Evolutionary conservation across 305 asterid genomes (phyloP).

Genomic region (Solanum hybrid): DNA sequence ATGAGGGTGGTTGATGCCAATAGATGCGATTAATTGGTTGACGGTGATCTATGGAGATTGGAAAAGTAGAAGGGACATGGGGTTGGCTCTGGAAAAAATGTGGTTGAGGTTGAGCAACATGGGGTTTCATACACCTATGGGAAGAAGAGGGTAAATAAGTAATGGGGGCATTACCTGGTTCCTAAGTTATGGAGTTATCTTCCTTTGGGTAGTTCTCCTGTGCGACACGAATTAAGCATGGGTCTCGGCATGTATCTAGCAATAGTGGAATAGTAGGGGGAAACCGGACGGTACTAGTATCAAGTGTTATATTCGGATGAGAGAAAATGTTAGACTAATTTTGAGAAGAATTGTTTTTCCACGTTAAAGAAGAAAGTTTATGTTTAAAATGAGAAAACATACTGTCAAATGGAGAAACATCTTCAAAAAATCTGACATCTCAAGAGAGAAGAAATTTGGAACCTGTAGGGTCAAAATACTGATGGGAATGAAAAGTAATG

Average conservation of each 20-base stretch:
- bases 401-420: neutral
- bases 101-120: neutral
- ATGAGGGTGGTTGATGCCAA: neutral
- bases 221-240: neutral
- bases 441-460: neutral
- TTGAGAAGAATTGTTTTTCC: neutral
- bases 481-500: neutral
- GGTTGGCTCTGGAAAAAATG: neutral
- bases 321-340: neutral
- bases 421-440: neutral
- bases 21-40: neutral
- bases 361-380: neutral
- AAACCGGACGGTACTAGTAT: neutral
- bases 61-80: neutral
- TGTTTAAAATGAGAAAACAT: neutral
- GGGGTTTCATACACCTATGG: neutral
- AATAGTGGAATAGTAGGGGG: neutral
- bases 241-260: neutral
- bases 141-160: neutral
- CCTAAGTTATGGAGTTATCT: neutral
- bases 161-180: neutral
- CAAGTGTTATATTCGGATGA: too few relatives aligned
- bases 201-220: neutral
- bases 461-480: neutral
- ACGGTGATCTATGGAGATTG: neutral